Conservation (phyloP, 257 asterid species). For the Orobanche coerulescens region DNA sequence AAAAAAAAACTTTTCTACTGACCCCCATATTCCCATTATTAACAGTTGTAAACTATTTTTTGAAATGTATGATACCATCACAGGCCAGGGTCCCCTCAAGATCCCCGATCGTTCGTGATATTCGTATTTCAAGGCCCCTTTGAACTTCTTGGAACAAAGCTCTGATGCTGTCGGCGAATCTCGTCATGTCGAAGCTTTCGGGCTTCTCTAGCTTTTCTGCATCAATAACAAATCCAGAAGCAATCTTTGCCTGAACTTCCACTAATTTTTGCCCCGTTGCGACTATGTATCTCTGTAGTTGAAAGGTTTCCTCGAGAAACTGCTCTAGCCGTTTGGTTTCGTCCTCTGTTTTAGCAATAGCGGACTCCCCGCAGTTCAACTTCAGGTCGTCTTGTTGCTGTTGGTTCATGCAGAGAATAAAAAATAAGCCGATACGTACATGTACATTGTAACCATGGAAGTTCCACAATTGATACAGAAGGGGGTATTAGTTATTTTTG, state of each 20-base stretch:
- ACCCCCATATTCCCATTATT: too few relatives aligned
- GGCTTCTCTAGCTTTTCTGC: constrained; percentile 46
- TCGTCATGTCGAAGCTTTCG: constrained; percentile 60
- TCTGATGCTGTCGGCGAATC: constrained; percentile 59
- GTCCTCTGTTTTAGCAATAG: constrained; percentile 46
- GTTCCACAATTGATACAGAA: too few relatives aligned
- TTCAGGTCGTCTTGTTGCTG: constrained; percentile 50
- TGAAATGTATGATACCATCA: constrained; percentile 64
- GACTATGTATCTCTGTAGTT: constrained; percentile 79
- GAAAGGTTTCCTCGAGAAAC: constrained; percentile 88
- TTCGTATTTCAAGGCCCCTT: constrained; percentile 77
- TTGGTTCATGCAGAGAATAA: not conserved
- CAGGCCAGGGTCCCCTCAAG: constrained; percentile 78
- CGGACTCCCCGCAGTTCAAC: constrained; percentile 35
- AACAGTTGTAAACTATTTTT: too few relatives aligned
- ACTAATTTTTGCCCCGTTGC: constrained; percentile 77
- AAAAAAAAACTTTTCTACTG: too few relatives aligned
- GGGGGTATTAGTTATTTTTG: too few relatives aligned
- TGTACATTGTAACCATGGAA: not conserved
- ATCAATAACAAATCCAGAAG: constrained; percentile 43
- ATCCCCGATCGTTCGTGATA: constrained; percentile 83
- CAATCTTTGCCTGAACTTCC: constrained; percentile 67
- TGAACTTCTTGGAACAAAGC: constrained; percentile 73
- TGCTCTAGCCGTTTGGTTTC: constrained; percentile 67
- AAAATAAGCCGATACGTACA: not conserved